phyloP scores from a whole-genome alignment of 2,329 filamentous ascomycete species.

The Cylindrodendrum hubeiense region DNA sequence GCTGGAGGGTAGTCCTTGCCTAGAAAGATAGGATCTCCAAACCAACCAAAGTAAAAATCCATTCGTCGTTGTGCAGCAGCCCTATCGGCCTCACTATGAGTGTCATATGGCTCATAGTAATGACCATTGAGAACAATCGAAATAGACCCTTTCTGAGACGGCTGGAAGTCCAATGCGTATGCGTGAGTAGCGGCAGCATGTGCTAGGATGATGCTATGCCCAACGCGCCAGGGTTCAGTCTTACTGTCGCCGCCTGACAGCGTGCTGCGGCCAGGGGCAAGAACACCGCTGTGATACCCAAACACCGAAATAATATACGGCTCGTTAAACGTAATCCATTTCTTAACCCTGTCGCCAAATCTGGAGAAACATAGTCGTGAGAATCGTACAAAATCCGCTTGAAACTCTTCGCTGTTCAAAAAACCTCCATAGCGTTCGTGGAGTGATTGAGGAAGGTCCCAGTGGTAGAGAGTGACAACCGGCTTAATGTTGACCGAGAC shows the following conservation, averaged over 20 bases:
- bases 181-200: constrained; percentile 49
- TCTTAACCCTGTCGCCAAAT: background rate
- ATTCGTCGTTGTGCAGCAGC: constrained; percentile 49
- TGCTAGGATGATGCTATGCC: constrained; percentile 50
- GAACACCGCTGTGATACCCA: background rate
- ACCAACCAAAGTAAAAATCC: constrained; percentile 55
- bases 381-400: background rate
- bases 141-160: constrained; percentile 48
- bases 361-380: background rate
- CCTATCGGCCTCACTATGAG: constrained; percentile 48
- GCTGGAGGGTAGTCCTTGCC: background rate
- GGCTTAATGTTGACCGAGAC: background rate
- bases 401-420: background rate
- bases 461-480: constrained; percentile 1
- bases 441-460: background rate
- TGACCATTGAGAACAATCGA: constrained; percentile 41
- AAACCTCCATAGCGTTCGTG: background rate
- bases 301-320: background rate
- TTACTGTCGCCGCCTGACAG: background rate
- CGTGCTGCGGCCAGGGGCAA: background rate
- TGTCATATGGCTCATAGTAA: background rate
- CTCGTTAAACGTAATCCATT: constrained; percentile 13
- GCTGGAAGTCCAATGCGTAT: constrained; percentile 52
- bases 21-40: constrained; percentile 49
- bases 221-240: constrained; percentile 55